These are phyloP conservation scores for Citrus maxima DNA, from an alignment of 345 rosid species.

Conservation along the genomic window DNA sequence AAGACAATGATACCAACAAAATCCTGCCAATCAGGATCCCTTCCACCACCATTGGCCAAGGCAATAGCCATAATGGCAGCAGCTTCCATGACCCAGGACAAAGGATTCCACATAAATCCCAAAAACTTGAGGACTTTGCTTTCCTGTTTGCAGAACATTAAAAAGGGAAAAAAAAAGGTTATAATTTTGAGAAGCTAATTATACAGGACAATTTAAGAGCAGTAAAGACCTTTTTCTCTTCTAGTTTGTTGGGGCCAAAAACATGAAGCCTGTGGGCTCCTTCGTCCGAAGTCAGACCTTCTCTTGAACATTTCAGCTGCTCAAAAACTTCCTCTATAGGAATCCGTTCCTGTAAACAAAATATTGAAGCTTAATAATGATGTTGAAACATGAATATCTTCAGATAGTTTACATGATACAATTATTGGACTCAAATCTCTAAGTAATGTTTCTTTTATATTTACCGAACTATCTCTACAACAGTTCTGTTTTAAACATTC, in stretches of 20 bases:
- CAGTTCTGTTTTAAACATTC: not conserved
- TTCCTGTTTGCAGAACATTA: conserved; percentile 40
- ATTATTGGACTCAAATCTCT: not conserved
- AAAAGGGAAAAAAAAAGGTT: not conserved
- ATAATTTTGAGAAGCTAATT: not conserved
- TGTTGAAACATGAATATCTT: not conserved
- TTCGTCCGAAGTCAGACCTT: conserved; percentile 60
- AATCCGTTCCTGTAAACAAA: conserved; percentile 48
- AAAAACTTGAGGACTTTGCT: conserved; percentile 81
- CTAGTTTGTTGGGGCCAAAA: conserved; percentile 91
- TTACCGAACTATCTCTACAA: not conserved
- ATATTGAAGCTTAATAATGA: not conserved
- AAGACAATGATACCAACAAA: conserved; percentile 73
- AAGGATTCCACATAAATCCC: conserved; percentile 98
- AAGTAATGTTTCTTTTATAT: not conserved
- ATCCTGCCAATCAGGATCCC: conserved; percentile 96
- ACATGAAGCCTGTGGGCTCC: conserved; percentile 66
- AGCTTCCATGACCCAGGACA: conserved; percentile 98
- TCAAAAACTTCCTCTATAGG: conserved; percentile 86
- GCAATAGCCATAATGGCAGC: conserved; percentile 89
- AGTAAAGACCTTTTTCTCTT: conserved; percentile 71
- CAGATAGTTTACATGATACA: not conserved
- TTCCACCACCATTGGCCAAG: conserved; percentile 71
- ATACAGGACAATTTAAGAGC: not conserved
- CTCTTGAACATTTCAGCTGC: conserved; percentile 51